Base-by-base conservation (phyloP, 257 asterid species). In the Penstemon barbatus region DNA sequence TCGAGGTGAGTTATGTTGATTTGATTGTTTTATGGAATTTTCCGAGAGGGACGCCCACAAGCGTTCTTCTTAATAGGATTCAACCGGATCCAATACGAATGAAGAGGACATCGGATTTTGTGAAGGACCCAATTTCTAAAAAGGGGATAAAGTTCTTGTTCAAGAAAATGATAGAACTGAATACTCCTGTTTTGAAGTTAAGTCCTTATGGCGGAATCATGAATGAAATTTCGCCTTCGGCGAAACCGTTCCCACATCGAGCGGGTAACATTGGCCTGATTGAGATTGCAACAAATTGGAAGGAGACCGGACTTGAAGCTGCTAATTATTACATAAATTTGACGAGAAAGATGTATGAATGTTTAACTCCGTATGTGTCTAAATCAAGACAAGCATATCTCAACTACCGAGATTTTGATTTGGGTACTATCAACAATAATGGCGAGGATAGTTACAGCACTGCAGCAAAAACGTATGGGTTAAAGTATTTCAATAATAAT, bases 1-100 rank as follows among this genome's bases (percentile, higher is more conserved):
- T 12, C 4, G 83, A 85, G 61, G 85, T 78, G 89, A 81, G 80
- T 6, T 87, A 89, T 91, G 68, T 72, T 3, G 79, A 85, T 18
- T 83, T 89, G 0, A 81, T 80, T 4, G 77, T 87, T 7, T 83
- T 19, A 74, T 87, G 86, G 84, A 63, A 73, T 39, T 74, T 81
- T 59, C 61, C 81, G 2, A 12, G 53, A 0, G 84, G 83, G 19
- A 83, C 58, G 4, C 46, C 73, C 7, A 9, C 58, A 12, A 59
- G 13, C 3, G 10, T 55, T 66, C 13, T 71, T 13, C 70, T 74
- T 1, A 54, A 63, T 25, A 9, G 84, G 80, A 8, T 33, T 45
- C 69, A 61, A 12, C 61, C 67, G 4, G 41, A 13, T 44, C 57
- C 40, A 55, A 57, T 6, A 10, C 66, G 68, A 33, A 15, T 78